Base-by-base conservation (phyloP, 495 filamentous ascomycete species). In the Entonaema liquescens region DNA sequence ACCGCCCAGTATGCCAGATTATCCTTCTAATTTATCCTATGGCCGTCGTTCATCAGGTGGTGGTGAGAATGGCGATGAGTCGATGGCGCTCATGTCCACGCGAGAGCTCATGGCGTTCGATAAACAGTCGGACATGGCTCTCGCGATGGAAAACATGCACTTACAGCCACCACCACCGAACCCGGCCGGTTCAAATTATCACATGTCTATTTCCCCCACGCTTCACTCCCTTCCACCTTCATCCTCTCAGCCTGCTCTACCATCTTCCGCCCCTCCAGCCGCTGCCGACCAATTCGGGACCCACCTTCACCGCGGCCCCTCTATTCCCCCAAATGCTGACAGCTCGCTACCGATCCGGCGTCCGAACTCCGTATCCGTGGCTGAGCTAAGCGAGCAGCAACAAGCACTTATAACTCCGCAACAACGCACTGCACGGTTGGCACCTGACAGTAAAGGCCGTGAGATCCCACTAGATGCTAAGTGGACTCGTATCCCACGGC, bases 401-500 rank as follows among this genome's bases (percentile, higher is more conserved):
- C 65, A 67, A 35, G 49, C 60, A 8, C 50, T 58, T 1, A 7
- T 40, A 3, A 15, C 60, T 44, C 17, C 52, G 8, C 62, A 60
- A 36, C 73, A 65, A 40, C 64, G 70, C 12, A 47, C 12, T 40
- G 62, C 67, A 17, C 70, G 70, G 15, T 71, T 87, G 0, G 83
- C 79, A 1, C 86, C 85, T 1, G 87, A 89, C 60, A 79, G 81
- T 36, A 75, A 79, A 13, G 87, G 86, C 13, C 82, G 85, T 35
- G 87, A 87, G 35, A 91, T 93, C 33, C 88, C 89, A 0, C 79
- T 86, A 4, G 85, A 89, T 44, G 90, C 90, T 0, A 88, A 86
- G 26, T 93, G 90, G 90, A 93, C 90, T 17, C 89, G 87, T 75
- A 90, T 93, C 68, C 83, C 86, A 47, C 85, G 90, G 33, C 76